phyloP scores from a whole-genome alignment of 2,329 filamentous ascomycete genomes.

The Fusarium verrucosum region DNA sequence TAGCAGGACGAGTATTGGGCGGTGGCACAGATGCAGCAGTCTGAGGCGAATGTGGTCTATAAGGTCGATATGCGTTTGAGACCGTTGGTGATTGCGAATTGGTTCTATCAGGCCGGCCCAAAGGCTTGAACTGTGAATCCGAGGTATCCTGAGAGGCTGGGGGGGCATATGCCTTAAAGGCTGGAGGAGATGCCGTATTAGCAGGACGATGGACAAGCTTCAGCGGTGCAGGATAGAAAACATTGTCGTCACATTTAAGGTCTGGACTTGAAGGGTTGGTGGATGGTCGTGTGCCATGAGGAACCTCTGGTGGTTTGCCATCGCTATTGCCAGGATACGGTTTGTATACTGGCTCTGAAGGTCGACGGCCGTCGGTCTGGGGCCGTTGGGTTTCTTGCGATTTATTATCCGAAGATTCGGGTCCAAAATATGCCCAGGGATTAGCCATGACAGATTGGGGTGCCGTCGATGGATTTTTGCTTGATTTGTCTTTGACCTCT shows the following conservation, averaged over 20 bases:
- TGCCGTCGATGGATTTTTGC: not conserved
- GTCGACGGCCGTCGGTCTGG: constrained; percentile 7
- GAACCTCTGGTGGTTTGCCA: constrained; percentile 15
- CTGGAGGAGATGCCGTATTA: constrained; percentile 31
- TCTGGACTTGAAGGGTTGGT: constrained; percentile 20
- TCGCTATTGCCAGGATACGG: constrained; percentile 29
- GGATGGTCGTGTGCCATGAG: constrained; percentile 28
- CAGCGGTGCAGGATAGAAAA: constrained; percentile 44
- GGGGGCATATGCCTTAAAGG: constrained; percentile 46
- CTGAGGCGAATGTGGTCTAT: constrained; percentile 40
- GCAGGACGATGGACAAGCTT: constrained; percentile 40
- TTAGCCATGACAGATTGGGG: constrained; percentile 39
- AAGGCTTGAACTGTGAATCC: constrained; percentile 18
- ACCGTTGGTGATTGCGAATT: constrained; percentile 36
- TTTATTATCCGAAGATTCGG: constrained; percentile 20
- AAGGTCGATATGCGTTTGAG: constrained; percentile 45
- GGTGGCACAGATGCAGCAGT: constrained; percentile 3
- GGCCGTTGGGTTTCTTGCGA: not conserved
- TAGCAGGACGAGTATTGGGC: constrained; percentile 6
- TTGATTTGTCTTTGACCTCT: constrained; percentile 10
- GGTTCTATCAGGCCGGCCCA: constrained; percentile 16
- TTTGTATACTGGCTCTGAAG: constrained; percentile 23
- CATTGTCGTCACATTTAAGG: constrained; percentile 4
- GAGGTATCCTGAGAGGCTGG: constrained; percentile 24
- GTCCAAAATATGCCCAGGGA: constrained; percentile 50